Evolutionary conservation across 75 land plant species (phyloP), one percentile per base, ranked within the genome.

Genomic region (Azolla pinnata): DNA sequence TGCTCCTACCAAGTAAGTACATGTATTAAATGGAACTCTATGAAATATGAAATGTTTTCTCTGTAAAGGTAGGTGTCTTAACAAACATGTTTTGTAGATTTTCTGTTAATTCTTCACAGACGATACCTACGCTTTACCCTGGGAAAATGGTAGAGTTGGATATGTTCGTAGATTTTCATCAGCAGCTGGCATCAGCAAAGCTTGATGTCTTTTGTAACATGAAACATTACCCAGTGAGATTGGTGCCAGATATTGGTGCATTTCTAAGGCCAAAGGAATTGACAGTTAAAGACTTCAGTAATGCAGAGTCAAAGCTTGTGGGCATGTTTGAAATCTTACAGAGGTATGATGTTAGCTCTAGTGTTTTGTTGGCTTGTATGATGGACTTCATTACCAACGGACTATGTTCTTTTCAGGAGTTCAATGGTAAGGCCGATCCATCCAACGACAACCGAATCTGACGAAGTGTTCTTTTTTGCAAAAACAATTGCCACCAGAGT

Each of bases 301-400:
- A 69, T 28, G 78, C 78, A 73, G 87, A 88, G 72, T 62, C 74
- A 40, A 79, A 68, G 14, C 77, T 93, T 4, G 71, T 76, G 42
- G 96, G 98, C 57, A 93, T 93, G 98, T 82, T 86, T 70, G 89
- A 85, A 44, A 76, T 73, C 35, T 44, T 68, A 18, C 84, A 81
- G 49, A 88, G 98, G 98, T 93, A 19, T 54, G 76, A 52, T 16
- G 54, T 52, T 20, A 8, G 20, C 10, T 12, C 18, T 9, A 16
- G 20, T 16, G 34, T 70, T 27, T 26, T 63, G 10, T 2, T 32
- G 25, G 65, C 25, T 28, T 58, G 24, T 24, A 21, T 18, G 27
- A 40, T 21, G 4, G 1, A 59, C n/a, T n/a, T n/a, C n/a, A n/a
- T n/a, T n/a, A n/a, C n/a, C n/a, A n/a, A n/a, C n/a, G n/a, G n/a